Evolutionary conservation across 192 early-diverging fungal species (phyloP), one percentile per base, ranked within the genome.

Genomic region (Coemansia sp.): DNA sequence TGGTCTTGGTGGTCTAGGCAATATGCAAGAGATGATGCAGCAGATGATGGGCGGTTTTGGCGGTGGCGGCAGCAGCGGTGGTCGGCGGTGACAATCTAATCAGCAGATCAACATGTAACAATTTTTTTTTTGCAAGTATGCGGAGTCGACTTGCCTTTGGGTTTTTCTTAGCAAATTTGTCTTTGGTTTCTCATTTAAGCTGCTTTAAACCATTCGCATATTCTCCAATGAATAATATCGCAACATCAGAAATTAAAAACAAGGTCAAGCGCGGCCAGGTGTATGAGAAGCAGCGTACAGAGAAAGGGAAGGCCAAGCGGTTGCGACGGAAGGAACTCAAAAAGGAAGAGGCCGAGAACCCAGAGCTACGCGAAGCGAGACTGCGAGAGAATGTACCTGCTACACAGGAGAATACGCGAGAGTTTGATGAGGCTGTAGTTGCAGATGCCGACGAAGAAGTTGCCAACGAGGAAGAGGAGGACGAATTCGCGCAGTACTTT

Each of bases 341-440:
- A 32, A 96, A 96, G 72, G 88, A 85, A 30, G 96, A 98, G 72
- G 82, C 68, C 4, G 86, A 83, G 31, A 87, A 94, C 72, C 96
- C 96, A 5, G 89, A 91, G 72, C 83, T 92, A 50, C 92, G 90
- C 65, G 92, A 90, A 77, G 86, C 71, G 65, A 90, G 97, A 54
- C 74, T 99, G 62, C 85, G 85, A 38, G 84, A 91, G 54, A 99
- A 99, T 82, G 87, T 94, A 18, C 94, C 95, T 6, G 84, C 88
- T 56, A 99, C 97, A 4, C 81, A 96, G 30, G 97, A 99, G 62
- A 96, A 88, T 69, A 89, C 90, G 18, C 76, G 95, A 57, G 97
- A 99, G 73, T 86, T 82, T 53, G 95, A 99, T 68, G 95, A 97
- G 44, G 96, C 95, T 1, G 85, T 97, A 28, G 93, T 98, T 7